Base-by-base conservation (phyloP, 345 rosid genomes). In the Eucalyptus viminalis region DNA sequence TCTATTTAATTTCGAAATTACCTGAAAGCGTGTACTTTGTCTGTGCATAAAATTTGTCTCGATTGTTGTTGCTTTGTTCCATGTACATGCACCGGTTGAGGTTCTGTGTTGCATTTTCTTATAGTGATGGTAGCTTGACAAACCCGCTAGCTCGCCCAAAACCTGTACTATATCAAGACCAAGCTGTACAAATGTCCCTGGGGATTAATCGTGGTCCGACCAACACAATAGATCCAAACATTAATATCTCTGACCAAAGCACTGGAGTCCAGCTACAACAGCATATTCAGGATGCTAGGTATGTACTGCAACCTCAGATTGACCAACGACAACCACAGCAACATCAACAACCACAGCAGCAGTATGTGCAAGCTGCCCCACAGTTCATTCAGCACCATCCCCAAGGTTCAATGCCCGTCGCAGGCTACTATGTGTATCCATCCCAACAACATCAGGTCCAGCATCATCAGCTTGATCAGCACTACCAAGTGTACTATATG, bases 381-480 rank as follows among this genome's bases (percentile, higher is more conserved):
- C 98, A 96, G 58, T 98, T 95, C 88, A 94, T 96, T 91, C 97
- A 94, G 86, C 98, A 95, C 87, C 98, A 95, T 87, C 95, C 97
- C 6, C 72, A 94, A 11, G 95, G 95, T 65, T 93, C 92, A n/a
- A 91, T 94, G 90, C 98, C 98, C 0, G 89, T 95, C 27, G 89
- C 95, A 6, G 92, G 96, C 50, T 97, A 98, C 93, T 95, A 94
- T 49, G 91, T 97, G 13, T 98, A 96, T 89, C 94, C 97, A 49
- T 91, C 98, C 43, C 99, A 95, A 92, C 99, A 96, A 88, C 98
- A 95, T 62, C 96, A 92, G 17, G 96, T 92, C 49, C 95, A 93
- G 3, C 99, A 93, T 86, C 95, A 92, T 67, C 99, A 96, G 90
- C 92, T 95, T 81, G 98, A 95, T 90, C 99, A 97, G 93, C 99